Evolutionary conservation across 257 asterid species (phyloP), one percentile per base, ranked within the genome.

Genomic region (Solanum piurae): DNA sequence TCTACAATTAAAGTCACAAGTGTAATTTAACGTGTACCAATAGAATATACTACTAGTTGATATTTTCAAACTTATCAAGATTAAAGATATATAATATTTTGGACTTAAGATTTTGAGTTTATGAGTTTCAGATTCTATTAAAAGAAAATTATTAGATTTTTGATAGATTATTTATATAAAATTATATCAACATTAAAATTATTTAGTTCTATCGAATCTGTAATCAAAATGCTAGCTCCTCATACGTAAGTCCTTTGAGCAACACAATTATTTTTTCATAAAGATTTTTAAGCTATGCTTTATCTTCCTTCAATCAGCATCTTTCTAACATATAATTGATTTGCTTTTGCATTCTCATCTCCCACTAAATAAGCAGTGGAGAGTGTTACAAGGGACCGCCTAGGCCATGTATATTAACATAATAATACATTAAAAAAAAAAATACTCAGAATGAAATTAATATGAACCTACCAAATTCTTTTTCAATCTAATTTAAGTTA

Each of bases 341-440:
- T 44, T 66, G 73, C 66, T 68, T 87, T 71, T 31, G 77, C 88
- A 88, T 60, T 83, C 82, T 89, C 94, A 90, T 86, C 92, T 49
- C 88, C 91, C 93, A 91, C 90, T 89, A 55, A 55, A 90, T 83
- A 88, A 58, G 27, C 20, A 82, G 69, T 82, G 62, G 85, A 44
- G 66, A 44, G 40, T 79, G 52, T 58, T 58, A 58, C 2, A 16
- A 79, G 64, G 84, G 66, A 44, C 66, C 64, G 8, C 66, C 25
- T 14, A 14, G 34, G 77, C 13, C 42, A 71, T 7, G 13, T 27
- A 79, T 77, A 18, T 9, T 20, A 34, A 34, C 46, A 44, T 44
- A 20, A 5, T 11, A 34, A 34, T 42, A 42, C 20, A 13, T 42
- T 25, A 0, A 4, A 42, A 79, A 9, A 46, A 46, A 79, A 9